Evolutionary conservation across 768 basidiomycete genomes (phyloP).

Genomic region (Lactarius sp.): DNA sequence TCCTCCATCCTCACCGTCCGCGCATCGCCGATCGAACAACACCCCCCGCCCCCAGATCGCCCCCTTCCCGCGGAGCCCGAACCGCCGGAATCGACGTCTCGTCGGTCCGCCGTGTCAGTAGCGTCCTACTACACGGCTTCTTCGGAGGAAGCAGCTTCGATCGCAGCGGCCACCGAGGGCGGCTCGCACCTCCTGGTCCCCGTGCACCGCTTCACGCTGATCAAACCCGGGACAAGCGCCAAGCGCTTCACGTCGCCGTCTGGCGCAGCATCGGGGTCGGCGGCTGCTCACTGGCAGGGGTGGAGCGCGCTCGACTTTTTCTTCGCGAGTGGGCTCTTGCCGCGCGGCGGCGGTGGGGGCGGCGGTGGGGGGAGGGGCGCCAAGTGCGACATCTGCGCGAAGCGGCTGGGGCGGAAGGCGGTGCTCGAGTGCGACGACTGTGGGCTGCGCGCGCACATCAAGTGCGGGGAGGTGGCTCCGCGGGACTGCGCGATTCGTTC

Average conservation of each 20-base stretch:
- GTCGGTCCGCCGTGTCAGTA: slow-evolving; percentile 24
- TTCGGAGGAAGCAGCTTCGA: slow-evolving; percentile 42
- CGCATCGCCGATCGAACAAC: slow-evolving; percentile 26
- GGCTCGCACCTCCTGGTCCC: slow-evolving; percentile 55
- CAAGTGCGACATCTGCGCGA: slow-evolving; percentile 79
- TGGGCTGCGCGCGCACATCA: slow-evolving; percentile 77
- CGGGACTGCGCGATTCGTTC: slow-evolving; percentile 68
- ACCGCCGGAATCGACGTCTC: slow-evolving; percentile 4
- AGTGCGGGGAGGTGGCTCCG: slow-evolving; percentile 81
- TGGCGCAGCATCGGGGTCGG: slow-evolving; percentile 6
- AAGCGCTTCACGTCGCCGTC: slow-evolving; percentile 37
- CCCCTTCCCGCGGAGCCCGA: slow-evolving; percentile 24
- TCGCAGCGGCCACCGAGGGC: slow-evolving; percentile 69
- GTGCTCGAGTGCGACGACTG: slow-evolving; percentile 88
- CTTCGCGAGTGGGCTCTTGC: slow-evolving; percentile 63
- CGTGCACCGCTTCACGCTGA: slow-evolving; percentile 81
- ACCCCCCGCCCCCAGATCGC: slow-evolving; percentile 1
- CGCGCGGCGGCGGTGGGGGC: slow-evolving; percentile 29
- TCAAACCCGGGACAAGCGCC: slow-evolving; percentile 69
- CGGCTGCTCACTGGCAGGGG: slow-evolving; percentile 31
- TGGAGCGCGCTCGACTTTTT: slow-evolving; percentile 81
- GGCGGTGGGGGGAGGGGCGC: slow-evolving; percentile 38
- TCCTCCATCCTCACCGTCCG: slow-evolving; percentile 51
- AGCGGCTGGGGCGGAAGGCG: slow-evolving; percentile 83
- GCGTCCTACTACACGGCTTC: slow-evolving; percentile 60